Evolutionary conservation across 2,329 filamentous ascomycete species (phyloP).

Genomic region (Achaetomium macrosporum): DNA sequence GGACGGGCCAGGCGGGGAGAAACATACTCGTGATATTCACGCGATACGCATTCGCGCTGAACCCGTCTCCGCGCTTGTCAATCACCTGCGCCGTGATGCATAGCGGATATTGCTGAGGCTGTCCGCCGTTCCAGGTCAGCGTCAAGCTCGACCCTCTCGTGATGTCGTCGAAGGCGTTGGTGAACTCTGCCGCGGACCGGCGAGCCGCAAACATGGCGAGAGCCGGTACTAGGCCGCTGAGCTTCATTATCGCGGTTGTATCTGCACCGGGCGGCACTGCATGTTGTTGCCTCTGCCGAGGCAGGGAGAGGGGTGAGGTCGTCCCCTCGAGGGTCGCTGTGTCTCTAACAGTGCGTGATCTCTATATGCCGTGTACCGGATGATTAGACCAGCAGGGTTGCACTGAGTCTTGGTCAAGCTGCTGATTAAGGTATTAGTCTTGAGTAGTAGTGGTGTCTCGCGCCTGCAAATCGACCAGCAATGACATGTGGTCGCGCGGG

Average conservation of each 20-base stretch:
- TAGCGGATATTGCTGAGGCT: slow-evolving; percentile 22
- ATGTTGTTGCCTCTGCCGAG: slow-evolving; percentile 1
- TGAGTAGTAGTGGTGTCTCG: no score
- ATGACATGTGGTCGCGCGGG: no score
- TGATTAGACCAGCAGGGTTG: no score
- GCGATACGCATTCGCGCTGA: slow-evolving; percentile 19
- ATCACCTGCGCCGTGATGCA: slow-evolving; percentile 25
- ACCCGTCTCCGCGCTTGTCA: slow-evolving; percentile 19
- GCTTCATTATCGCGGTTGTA: not conserved
- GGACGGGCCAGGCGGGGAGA: not conserved
- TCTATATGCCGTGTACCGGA: not conserved
- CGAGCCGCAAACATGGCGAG: not conserved
- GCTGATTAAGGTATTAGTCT: no score
- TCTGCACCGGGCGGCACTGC: not conserved
- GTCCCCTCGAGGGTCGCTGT: not conserved
- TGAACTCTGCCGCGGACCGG: slow-evolving; percentile 19
- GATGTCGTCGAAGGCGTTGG: slow-evolving; percentile 24
- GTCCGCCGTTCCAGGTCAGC: slow-evolving; percentile 23
- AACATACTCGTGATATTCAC: slow-evolving; percentile 25
- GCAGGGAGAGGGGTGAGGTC: not conserved
- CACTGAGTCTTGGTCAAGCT: no score
- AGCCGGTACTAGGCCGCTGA: slow-evolving; percentile 1
- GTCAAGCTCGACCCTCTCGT: slow-evolving; percentile 16
- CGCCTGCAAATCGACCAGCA: no score
- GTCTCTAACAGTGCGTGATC: not conserved